Percentiles rank a stretch among this genome's conserved stretches.
phyloP scores from a whole-genome alignment of 2,329 filamentous ascomycete genomes.

The Neurospora sp. region DNA sequence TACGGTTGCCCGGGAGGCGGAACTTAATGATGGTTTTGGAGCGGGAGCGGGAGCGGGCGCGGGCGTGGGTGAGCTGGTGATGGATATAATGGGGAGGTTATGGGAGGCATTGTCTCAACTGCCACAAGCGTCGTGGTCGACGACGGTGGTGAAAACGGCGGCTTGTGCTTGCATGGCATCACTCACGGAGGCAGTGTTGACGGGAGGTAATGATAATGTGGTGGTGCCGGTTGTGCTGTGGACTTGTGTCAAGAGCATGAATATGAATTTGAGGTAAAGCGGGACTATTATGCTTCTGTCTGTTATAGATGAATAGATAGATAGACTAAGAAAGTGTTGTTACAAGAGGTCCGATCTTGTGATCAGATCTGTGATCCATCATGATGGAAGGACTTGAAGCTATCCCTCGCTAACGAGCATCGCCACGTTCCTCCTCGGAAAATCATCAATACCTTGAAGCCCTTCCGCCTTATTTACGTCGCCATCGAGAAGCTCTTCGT shows the following conservation, averaged over 20 bases:
- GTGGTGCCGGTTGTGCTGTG: constrained; percentile 89
- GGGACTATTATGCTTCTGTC: neutral
- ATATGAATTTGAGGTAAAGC: constrained; percentile 30
- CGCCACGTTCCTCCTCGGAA: neutral
- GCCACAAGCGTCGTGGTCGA: constrained; percentile 3
- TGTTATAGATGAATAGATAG: neutral
- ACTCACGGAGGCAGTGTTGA: constrained; percentile 88
- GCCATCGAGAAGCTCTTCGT: neutral
- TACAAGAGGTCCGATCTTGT: neutral
- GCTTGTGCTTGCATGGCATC: constrained; percentile 73
- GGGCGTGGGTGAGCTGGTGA: neutral
- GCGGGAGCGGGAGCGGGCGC: neutral
- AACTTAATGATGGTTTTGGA: constrained; percentile 4
- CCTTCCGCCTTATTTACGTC: neutral
- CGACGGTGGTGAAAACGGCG: constrained; percentile 43
- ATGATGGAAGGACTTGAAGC: neutral
- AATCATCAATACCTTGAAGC: neutral
- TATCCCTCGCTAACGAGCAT: neutral
- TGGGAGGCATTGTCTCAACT: neutral
- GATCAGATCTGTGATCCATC: neutral
- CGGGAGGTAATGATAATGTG: constrained; percentile 97
- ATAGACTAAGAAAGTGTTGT: neutral
- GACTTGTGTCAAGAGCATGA: constrained; percentile 76
- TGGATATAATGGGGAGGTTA: neutral
- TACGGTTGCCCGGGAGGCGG: constrained; percentile 4